These are phyloP conservation scores for Populus hybrid DNA, from an alignment of 441 rosid genomes.

Conservation along the genomic window DNA sequence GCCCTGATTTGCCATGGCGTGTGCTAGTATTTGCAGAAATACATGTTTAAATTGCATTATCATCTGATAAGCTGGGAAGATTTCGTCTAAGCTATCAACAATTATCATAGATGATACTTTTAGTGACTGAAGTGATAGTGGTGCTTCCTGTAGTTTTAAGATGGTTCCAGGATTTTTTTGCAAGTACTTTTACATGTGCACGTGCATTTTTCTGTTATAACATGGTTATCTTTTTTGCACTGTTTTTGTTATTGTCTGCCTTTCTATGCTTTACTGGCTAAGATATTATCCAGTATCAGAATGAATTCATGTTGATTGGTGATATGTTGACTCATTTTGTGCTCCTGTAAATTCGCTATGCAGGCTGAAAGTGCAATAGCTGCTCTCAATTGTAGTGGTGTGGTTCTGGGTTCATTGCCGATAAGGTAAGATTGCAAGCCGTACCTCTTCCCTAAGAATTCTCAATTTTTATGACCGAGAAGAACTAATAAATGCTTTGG, in stretches of 20 bases:
- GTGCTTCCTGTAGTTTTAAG: neutral
- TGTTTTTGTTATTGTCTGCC: neutral
- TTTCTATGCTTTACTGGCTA: neutral
- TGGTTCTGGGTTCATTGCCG: constrained; percentile 70
- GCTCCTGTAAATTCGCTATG: neutral
- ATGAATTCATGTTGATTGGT: neutral
- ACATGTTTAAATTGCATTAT: neutral
- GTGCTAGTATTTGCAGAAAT: neutral
- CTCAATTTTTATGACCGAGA: neutral
- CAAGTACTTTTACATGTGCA: neutral
- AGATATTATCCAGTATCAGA: neutral
- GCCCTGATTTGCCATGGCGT: neutral
- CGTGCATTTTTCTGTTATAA: neutral
- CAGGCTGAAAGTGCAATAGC: constrained; percentile 98
- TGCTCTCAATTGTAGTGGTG: constrained; percentile 91
- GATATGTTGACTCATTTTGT: neutral
- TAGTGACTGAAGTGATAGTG: neutral
- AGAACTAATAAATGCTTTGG: neutral
- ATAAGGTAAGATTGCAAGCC: constrained; percentile 49
- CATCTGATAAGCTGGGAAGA: neutral
- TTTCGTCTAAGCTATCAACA: neutral
- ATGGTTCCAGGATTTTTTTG: neutral
- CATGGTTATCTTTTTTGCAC: neutral
- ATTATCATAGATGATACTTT: neutral
- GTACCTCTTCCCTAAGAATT: neutral